Evolutionary conservation across 2,329 filamentous ascomycete genomes (phyloP).

Genomic region (Huntiella bhutanensis): DNA sequence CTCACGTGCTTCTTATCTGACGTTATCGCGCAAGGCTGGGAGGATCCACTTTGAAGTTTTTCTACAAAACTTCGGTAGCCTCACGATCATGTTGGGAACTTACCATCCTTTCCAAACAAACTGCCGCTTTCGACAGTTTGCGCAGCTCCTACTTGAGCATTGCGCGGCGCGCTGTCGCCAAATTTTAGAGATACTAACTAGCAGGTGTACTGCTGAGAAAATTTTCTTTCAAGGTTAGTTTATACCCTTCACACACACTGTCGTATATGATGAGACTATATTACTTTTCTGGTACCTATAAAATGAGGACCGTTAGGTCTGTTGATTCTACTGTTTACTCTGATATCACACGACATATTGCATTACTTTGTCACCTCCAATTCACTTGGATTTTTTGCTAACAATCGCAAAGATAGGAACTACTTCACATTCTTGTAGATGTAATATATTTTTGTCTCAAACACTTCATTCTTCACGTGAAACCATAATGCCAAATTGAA

Average conservation of each 20-base stretch:
- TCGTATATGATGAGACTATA: conserved; percentile 49
- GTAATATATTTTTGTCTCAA: not conserved
- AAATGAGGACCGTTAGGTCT: conserved; percentile 42
- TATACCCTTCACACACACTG: not conserved
- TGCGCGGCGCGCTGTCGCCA: no score
- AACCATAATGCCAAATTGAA: no score
- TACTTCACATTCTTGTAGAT: not conserved
- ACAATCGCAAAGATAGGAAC: not conserved
- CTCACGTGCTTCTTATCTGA: not conserved
- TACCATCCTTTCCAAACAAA: conserved; percentile 1
- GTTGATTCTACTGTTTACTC: conserved; percentile 12
- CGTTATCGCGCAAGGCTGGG: not conserved
- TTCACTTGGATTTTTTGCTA: conserved; percentile 1
- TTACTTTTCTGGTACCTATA: conserved; percentile 88
- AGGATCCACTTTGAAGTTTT: conserved; percentile 4
- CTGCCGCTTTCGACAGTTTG: not conserved
- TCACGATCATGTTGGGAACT: not conserved
- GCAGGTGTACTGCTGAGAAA: not conserved
- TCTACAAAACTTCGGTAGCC: conserved; percentile 7
- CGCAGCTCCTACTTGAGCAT: no score
- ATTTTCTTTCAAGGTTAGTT: conserved; percentile 5
- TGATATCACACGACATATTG: conserved; percentile 1
- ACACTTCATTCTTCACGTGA: no score
- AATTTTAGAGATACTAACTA: no score
- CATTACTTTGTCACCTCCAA: not conserved